phyloP scores from a whole-genome alignment of 306 rosid species.

The Alnus rubra region DNA sequence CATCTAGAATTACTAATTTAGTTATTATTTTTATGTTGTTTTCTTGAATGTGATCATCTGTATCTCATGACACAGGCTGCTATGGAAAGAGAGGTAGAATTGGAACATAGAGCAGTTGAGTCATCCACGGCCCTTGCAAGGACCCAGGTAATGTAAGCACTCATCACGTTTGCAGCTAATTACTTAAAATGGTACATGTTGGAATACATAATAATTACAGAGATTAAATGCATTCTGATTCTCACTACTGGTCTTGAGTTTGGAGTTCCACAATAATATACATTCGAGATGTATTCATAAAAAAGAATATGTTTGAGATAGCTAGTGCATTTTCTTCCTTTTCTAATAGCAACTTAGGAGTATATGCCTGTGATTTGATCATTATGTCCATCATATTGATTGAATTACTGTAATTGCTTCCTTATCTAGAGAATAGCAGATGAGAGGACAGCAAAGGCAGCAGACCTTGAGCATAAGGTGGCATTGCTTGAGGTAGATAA shows the following conservation, averaged over 20 bases:
- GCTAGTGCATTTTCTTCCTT: not conserved
- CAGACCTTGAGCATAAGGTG: constrained; percentile 95
- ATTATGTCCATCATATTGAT: constrained; percentile 21
- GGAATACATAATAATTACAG: not conserved
- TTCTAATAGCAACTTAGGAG: constrained; percentile 6
- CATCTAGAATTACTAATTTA: constrained; percentile 19
- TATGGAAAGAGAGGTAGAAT: constrained; percentile 96
- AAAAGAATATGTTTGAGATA: not conserved
- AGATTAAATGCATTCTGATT: not conserved
- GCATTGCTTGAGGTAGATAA: constrained; percentile 86
- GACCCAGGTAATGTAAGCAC: constrained; percentile 76
- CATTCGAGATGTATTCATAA: not conserved
- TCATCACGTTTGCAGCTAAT: constrained; percentile 7
- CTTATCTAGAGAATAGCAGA: constrained; percentile 74
- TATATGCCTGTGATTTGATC: constrained; percentile 5
- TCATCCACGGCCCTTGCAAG: constrained; percentile 93
- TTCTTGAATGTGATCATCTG: constrained; percentile 25
- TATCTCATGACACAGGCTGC: constrained; percentile 67
- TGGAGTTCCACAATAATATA: not conserved
- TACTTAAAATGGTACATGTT: not conserved
- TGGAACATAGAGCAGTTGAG: constrained; percentile 95
- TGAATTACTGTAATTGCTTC: constrained; percentile 31
- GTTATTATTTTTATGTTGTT: constrained; percentile 21
- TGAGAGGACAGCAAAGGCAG: constrained; percentile 86
- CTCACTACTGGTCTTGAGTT: not conserved